A percentile compares a stretch with the other conserved stretches of the same genome.
phyloP scores from a whole-genome alignment of 768 basidiomycete species.

The Daedalea quercina region DNA sequence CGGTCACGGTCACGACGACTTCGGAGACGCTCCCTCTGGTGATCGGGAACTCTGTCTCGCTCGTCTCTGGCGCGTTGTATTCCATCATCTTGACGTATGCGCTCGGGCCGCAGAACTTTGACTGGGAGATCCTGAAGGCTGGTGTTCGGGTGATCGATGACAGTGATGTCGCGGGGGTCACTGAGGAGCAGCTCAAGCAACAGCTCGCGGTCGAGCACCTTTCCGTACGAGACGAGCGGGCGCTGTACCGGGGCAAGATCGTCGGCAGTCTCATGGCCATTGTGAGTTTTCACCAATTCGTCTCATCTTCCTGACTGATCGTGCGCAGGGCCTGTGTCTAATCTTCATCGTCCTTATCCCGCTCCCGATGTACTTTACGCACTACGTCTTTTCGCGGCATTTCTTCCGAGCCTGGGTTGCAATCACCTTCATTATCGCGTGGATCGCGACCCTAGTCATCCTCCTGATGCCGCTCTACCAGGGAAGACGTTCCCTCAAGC shows the following conservation, averaged over 20 bases:
- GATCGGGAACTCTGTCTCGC: slow-evolving; percentile 7
- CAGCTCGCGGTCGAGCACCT: slow-evolving; percentile 1
- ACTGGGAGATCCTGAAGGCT: slow-evolving; percentile 61
- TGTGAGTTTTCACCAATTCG: not conserved
- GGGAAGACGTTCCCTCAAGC: slow-evolving; percentile 6
- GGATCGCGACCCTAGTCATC: slow-evolving; percentile 7
- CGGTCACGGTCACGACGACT: not conserved
- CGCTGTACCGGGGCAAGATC: slow-evolving; percentile 1
- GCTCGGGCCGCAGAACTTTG: slow-evolving; percentile 21
- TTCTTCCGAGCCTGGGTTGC: slow-evolving; percentile 12
- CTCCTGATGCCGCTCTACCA: slow-evolving; percentile 10
- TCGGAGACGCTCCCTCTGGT: slow-evolving; percentile 4
- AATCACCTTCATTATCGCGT: slow-evolving; percentile 9
- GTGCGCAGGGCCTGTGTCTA: not conserved
- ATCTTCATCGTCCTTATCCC: slow-evolving; percentile 9
- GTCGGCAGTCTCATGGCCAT: slow-evolving; percentile 4
- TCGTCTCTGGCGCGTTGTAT: slow-evolving; percentile 5
- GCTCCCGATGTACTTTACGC: slow-evolving; percentile 10
- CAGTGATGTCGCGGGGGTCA: slow-evolving; percentile 59
- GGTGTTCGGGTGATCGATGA: slow-evolving; percentile 71
- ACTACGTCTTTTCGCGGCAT: slow-evolving; percentile 10
- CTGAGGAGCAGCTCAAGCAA: slow-evolving; percentile 3
- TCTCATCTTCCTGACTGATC: not conserved
- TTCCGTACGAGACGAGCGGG: not conserved
- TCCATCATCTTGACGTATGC: slow-evolving; percentile 4